Evolutionary conservation across 106 monocot genomes (phyloP).

Genomic region (Posidonia australis): DNA sequence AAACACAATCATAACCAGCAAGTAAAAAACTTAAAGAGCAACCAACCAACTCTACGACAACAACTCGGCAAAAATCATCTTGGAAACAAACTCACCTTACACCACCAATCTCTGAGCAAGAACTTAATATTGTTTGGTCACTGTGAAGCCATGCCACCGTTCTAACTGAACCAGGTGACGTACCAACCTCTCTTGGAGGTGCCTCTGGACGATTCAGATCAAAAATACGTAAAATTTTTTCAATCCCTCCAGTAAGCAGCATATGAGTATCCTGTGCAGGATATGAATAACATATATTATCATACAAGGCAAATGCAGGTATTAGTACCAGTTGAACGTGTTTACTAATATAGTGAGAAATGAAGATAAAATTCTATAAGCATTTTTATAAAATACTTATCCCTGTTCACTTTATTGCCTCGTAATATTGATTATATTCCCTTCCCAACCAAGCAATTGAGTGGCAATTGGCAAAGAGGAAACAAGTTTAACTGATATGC

Average conservation of each 20-base stretch:
- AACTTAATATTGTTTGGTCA: constrained; percentile 83
- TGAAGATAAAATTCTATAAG: too few relatives aligned
- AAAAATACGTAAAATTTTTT: constrained; percentile 85
- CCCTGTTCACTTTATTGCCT: too few relatives aligned
- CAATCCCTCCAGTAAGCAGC: constrained; percentile 77
- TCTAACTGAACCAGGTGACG: constrained; percentile 74
- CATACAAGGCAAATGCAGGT: too few relatives aligned
- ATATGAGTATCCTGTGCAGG: constrained; percentile 54
- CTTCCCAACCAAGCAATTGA: too few relatives aligned
- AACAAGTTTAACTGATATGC: too few relatives aligned
- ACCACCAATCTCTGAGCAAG: constrained; percentile 80
- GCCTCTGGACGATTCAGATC: constrained; percentile 79
- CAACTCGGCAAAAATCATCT: neutral
- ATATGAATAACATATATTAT: neutral
- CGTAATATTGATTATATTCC: too few relatives aligned
- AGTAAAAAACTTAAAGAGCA: too few relatives aligned
- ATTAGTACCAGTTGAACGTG: too few relatives aligned
- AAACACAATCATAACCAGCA: too few relatives aligned
- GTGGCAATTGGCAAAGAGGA: too few relatives aligned
- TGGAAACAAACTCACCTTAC: constrained; percentile 41
- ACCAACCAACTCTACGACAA: neutral
- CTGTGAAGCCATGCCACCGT: constrained; percentile 88
- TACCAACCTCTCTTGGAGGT: constrained; percentile 73
- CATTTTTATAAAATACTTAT: too few relatives aligned
- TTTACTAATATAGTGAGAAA: too few relatives aligned